Evolutionary conservation across 495 filamentous ascomycete species (phyloP), one percentile per base, ranked within the genome.

Genomic region (Amniculicola lignicola): DNA sequence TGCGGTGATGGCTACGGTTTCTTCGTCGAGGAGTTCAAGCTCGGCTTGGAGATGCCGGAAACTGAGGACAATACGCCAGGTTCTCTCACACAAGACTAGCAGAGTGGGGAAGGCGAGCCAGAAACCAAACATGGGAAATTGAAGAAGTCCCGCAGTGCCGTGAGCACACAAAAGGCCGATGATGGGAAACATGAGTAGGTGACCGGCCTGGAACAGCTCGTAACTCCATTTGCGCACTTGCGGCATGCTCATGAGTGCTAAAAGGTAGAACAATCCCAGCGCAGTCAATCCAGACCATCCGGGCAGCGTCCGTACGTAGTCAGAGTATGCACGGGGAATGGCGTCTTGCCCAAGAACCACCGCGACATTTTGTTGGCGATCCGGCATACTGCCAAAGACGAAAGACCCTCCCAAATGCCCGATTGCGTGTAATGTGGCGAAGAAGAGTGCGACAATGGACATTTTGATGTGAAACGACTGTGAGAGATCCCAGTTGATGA

Each of bases 401-500:
- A 73, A 72, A 4, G 64, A 56, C 0, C 70, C 70, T 0, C 54
- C 52, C 31, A 73, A 44, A 50, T 73, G 70, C 3, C 69, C 70
- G 33, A 73, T 67, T 4, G 69, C 70, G 29, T 73, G 70, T 28
- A 72, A 46, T n/a, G 64, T 68, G 0, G 69, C 69, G 39, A 72
- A 69, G 25, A 48, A 48, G 12, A 73, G 36, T 1, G 64, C 65
- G 5, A 64, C 63, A 31, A 64, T 56, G 2, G 66, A 69, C 33
- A 73, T 69, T 23, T 58, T 59, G 46, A 74, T 70, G 56, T 74
- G 71, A 51, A 74, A 74, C 0, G 57, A 53, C 57, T 72, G 71
- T 19, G 61, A 65, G 27, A 70, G 45, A 55, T 74, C 70, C 70
- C 70, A 74, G 54, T 74, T 71, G 57, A 72, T 65, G 52, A 74